Percentiles rank a stretch among this genome's conserved stretches.
Conservation (phyloP, 495 filamentous ascomycete genomes). For the Penicilliopsis zonata region DNA sequence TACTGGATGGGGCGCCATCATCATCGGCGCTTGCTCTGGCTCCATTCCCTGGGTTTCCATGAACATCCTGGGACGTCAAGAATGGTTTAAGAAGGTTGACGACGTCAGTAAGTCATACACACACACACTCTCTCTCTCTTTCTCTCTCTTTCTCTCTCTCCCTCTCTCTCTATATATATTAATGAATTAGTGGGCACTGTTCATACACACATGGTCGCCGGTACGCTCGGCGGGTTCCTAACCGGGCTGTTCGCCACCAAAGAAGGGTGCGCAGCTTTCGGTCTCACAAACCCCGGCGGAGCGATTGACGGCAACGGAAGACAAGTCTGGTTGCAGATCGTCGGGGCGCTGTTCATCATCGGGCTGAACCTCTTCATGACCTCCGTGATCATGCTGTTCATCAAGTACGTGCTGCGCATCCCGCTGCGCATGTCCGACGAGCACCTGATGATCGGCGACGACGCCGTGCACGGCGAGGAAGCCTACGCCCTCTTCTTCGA, state of each 20-base stretch:
- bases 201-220: conserved; percentile 42
- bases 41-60: conserved; percentile 41
- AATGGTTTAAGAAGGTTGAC: conserved; percentile 33
- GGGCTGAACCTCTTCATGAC: conserved; percentile 46
- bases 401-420: conserved; percentile 41
- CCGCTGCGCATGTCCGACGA: conserved; percentile 37
- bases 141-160: background rate
- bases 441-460: conserved; percentile 34
- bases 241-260: conserved; percentile 41
- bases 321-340: conserved; percentile 42
- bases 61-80: conserved; percentile 37
- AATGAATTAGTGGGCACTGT: conserved; percentile 28
- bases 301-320: conserved; percentile 39
- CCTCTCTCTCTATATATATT: no score
- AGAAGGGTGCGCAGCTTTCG: conserved; percentile 38
- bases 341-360: conserved; percentile 42
- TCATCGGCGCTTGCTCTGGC: conserved; percentile 36
- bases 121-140: background rate
- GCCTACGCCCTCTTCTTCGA: conserved; percentile 27
- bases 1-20: conserved; percentile 43
- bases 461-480: conserved; percentile 39
- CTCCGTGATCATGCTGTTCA: conserved; percentile 37
- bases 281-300: conserved; percentile 35
- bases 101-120: conserved; percentile 21
- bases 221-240: conserved; percentile 37